Base-by-base conservation (phyloP, 768 basidiomycete genomes). In the Multifurca ochricompacta region DNA sequence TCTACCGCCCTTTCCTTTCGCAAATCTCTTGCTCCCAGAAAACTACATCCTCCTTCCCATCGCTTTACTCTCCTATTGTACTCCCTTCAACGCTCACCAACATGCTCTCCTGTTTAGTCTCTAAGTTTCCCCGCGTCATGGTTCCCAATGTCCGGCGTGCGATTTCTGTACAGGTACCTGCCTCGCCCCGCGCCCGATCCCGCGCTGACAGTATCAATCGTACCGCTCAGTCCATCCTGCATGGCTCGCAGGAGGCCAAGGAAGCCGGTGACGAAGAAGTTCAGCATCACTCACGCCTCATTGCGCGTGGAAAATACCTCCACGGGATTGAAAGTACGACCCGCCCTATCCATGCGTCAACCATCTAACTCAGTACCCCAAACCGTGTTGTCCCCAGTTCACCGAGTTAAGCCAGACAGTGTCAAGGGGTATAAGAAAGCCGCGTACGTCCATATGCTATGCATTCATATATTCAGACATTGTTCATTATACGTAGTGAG, bases 291-390 rank as follows among this genome's bases (percentile, higher is more conserved):
- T 93, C 91, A 2, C 78, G 82, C 62, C 71, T 94, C 7, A 86
- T 99, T 36, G 95, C 90, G 31, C 75, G 95, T 54, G 91, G 93
- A 42, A 98, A 98, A 76, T 94, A 93, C 66, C 78, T 94, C 31
- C 92, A 95, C 68, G 88, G 84, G 11, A 83, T 95, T 62, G 89
- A 92, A 72, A 77, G 92, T 92, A 64, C 64, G 84, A 69, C 30
- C 3, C 46, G 56, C 13, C n/a, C n/a, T n/a, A n/a, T n/a, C 14
- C 31, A 30, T 16, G 7, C 16, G 41, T 42, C 18, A 35, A 18
- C 25, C 31, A 32, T 49, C 28, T 18, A 48, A 27, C 52, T 47
- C 61, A 21, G 23, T 31, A 14, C 11, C 34, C 42, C 39, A 28
- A 34, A 21, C 25, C 58, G 50, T 23, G 32, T 23, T 53, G 60